phyloP scores from a whole-genome alignment of 2,329 filamentous ascomycete genomes.

The Claviceps africana region DNA sequence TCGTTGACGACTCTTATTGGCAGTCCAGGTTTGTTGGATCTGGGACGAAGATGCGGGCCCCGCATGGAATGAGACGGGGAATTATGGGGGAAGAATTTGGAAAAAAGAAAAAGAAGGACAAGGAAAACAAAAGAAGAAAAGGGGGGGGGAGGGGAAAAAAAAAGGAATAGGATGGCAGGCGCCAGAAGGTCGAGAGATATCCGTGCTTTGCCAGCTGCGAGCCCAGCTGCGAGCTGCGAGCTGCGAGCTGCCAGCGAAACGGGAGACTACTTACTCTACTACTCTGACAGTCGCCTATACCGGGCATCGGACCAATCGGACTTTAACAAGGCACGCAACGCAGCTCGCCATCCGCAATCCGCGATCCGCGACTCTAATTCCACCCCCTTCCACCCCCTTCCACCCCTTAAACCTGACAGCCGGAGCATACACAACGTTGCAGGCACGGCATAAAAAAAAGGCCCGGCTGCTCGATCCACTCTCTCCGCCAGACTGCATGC shows the following conservation, averaged over 20 bases:
- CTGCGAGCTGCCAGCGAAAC: not conserved
- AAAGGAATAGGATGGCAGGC: not conserved
- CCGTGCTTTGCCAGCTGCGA: not conserved
- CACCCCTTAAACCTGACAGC: not conserved
- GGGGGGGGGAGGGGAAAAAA: not conserved
- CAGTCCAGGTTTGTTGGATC: not conserved
- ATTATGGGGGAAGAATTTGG: too few relatives aligned
- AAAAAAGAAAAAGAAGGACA: too few relatives aligned
- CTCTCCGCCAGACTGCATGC: not conserved
- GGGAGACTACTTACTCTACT: too few relatives aligned
- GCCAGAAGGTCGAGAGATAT: too few relatives aligned
- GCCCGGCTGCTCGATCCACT: not conserved
- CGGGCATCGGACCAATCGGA: not conserved
- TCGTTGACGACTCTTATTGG: slow-evolving; percentile 1
- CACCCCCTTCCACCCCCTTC: not conserved
- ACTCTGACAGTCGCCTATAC: too few relatives aligned
- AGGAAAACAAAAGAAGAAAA: too few relatives aligned
- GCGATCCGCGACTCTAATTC: too few relatives aligned
- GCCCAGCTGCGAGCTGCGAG: too few relatives aligned
- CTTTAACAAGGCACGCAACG: not conserved
- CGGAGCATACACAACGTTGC: not conserved
- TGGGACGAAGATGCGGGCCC: not conserved
- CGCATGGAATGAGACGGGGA: too few relatives aligned
- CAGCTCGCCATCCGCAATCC: not conserved
- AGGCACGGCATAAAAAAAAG: not conserved